Base-by-base conservation (phyloP, 1,139 yeast genomes). In the Ogataea hybrid region DNA sequence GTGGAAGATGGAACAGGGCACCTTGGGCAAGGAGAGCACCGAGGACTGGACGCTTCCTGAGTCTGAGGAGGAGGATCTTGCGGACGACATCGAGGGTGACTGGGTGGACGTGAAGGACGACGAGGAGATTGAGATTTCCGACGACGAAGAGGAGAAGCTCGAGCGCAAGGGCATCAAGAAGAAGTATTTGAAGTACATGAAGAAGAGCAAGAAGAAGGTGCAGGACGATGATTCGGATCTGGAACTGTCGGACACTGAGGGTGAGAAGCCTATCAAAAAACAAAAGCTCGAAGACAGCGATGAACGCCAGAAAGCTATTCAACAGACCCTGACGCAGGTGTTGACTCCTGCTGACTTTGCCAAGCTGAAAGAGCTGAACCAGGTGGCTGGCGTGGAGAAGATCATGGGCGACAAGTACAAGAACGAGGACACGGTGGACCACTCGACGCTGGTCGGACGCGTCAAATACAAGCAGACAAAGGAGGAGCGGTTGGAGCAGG, bases 261-360 rank as follows among this genome's bases (percentile, higher is more conserved):
- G 55, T 42, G 58, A 56, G 46, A 25, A 25, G 68, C 49, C 28
- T 60, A 59, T 49, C 28, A 61, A 59, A 49, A 57, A 54, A 46
- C 54, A 48, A 43, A 54, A 54, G 40, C 59, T 39, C 58, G 21
- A 20, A 6, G 59, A 54, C 35, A 48, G 70, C 5, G 71, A 64
- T 37, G 66, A 67, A 23, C 46, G 49, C 18, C 49, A 70, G 48
- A 57, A 66, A 38, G 83, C 83, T 1, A 73, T 83, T 65, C 69
- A 71, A 49, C 82, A 82, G 42, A 61, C 89, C 33, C 81, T 94
- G 31, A 70, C 82, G 14, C 77, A 88, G 53, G 85, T 92, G 48
- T 74, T 92, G 53, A 92, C 98, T 0, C 98, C 98, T 18, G 97
- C 97, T 0, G 98, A 92, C 70, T 92, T 90, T 63, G 96, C 96